A percentile compares a stretch with the other conserved stretches of the same genome.
These are phyloP conservation scores for Pichiaceae sp. DNA, from an alignment of 1,139 yeast species.

Conservation along the genomic window DNA sequence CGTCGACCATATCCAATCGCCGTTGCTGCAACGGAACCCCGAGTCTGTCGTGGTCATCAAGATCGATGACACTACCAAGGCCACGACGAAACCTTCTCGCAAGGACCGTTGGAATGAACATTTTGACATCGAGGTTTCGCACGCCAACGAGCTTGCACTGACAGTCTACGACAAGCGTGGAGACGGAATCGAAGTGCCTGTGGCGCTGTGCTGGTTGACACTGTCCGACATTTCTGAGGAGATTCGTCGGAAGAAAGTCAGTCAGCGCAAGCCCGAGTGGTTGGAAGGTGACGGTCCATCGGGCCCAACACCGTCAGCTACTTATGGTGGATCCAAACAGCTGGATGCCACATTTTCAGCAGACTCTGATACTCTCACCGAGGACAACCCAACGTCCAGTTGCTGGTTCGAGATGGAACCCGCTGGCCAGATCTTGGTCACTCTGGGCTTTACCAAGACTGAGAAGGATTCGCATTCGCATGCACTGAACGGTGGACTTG, in stretches of 20 bases:
- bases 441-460: slow-evolving; percentile 71
- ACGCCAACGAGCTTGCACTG: slow-evolving; percentile 85
- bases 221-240: slow-evolving; percentile 91
- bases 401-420: slow-evolving; percentile 96
- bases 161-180: slow-evolving; percentile 78
- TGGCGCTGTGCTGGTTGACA: slow-evolving; percentile 89
- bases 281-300: slow-evolving; percentile 50
- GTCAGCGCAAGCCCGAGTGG: slow-evolving; percentile 46
- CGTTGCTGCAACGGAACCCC: slow-evolving; percentile 65
- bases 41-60: slow-evolving; percentile 74
- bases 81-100: slow-evolving; percentile 66
- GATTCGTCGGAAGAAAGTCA: slow-evolving; percentile 81
- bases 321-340: too few species aligned
- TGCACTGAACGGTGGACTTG: slow-evolving; percentile 59
- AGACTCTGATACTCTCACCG: not conserved
- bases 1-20: slow-evolving; percentile 86
- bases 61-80: slow-evolving; percentile 80
- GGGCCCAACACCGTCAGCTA: not conserved
- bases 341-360: not conserved
- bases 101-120: slow-evolving; percentile 82
- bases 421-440: slow-evolving; percentile 76
- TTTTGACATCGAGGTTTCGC: slow-evolving; percentile 72
- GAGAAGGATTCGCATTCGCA: slow-evolving; percentile 22
- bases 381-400: slow-evolving; percentile 34
- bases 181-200: slow-evolving; percentile 63